Conservation (phyloP, 139 green algal genomes). For the Chlorella ohadii region DNA sequence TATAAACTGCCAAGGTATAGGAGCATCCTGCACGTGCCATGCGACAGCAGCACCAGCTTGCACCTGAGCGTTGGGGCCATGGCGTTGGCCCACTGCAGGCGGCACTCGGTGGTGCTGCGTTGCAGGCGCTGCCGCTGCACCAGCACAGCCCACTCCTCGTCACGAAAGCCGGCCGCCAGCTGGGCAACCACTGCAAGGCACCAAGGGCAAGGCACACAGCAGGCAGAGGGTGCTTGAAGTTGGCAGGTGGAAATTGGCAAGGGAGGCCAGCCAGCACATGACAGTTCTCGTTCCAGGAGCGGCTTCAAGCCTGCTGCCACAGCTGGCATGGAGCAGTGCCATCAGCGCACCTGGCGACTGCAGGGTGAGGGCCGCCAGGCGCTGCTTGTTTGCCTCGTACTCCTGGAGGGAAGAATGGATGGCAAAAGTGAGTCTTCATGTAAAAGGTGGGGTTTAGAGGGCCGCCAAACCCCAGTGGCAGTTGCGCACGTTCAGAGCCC, state of each 20-base stretch:
- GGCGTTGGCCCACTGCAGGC: conserved; percentile 46
- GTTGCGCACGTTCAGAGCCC: too few species aligned
- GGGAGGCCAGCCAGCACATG: too few species aligned
- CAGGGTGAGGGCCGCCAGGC: conserved; percentile 25
- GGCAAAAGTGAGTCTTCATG: too few species aligned
- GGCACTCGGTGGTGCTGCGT: conserved; percentile 28
- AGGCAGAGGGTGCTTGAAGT: background rate
- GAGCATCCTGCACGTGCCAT: too few species aligned
- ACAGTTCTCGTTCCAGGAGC: too few species aligned
- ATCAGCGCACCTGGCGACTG: conserved; percentile 3
- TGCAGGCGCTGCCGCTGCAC: conserved; percentile 13
- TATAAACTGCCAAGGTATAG: background rate
- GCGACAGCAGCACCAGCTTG: too few species aligned
- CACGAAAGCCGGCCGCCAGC: conserved; percentile 20
- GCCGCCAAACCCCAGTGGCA: too few species aligned
- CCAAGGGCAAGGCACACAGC: too few species aligned
- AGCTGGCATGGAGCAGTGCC: too few species aligned
- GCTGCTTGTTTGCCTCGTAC: background rate
- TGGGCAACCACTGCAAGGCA: conserved; percentile 19
- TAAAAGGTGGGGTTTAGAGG: too few species aligned
- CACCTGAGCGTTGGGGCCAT: conserved; percentile 9
- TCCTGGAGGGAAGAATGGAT: too few species aligned
- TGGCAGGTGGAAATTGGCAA: background rate
- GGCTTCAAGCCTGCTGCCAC: too few species aligned
- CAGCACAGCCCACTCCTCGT: conserved; percentile 35